phyloP scores from a whole-genome alignment of 2,329 filamentous ascomycete species.

The Fusarium liriodendri region DNA sequence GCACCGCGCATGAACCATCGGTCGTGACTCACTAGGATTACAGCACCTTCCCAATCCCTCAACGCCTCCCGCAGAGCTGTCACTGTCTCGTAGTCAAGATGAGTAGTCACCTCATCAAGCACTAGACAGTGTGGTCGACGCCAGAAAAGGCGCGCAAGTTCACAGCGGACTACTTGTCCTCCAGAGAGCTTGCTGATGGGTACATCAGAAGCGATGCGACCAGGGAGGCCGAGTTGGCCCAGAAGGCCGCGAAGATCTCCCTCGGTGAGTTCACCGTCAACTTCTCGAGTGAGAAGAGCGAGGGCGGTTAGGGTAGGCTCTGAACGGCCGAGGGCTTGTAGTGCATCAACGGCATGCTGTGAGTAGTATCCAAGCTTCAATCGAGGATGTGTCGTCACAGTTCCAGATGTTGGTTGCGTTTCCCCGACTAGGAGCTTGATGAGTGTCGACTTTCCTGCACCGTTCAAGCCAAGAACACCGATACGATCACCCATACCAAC shows the following conservation, averaged over 20 bases:
- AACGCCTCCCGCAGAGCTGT: constrained; percentile 76
- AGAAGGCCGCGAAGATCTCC: constrained; percentile 76
- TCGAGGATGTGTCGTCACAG: constrained; percentile 73
- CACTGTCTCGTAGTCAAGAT: constrained; percentile 86
- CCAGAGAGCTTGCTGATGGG: constrained; percentile 80
- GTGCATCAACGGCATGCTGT: constrained; percentile 79
- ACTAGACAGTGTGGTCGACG: constrained; percentile 77
- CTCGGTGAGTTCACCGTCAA: constrained; percentile 67
- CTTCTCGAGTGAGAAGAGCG: constrained; percentile 67
- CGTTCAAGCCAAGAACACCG: constrained; percentile 83
- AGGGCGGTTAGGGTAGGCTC: constrained; percentile 72
- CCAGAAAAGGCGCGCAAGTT: constrained; percentile 77
- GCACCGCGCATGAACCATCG: constrained; percentile 82
- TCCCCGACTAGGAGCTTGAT: constrained; percentile 76
- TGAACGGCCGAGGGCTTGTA: constrained; percentile 65
- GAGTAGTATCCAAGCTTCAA: constrained; percentile 81
- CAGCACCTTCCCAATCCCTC: constrained; percentile 76
- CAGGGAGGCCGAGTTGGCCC: constrained; percentile 75
- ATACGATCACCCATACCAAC: constrained; percentile 80
- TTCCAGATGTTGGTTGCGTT: constrained; percentile 69
- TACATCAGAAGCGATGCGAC: constrained; percentile 77
- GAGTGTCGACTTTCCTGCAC: constrained; percentile 84
- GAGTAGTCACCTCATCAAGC: constrained; percentile 85
- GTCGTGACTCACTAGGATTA: constrained; percentile 84
- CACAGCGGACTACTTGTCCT: constrained; percentile 76